Base-by-base conservation (phyloP, 352 stramenopile species). In the Globisporangium parvum region DNA sequence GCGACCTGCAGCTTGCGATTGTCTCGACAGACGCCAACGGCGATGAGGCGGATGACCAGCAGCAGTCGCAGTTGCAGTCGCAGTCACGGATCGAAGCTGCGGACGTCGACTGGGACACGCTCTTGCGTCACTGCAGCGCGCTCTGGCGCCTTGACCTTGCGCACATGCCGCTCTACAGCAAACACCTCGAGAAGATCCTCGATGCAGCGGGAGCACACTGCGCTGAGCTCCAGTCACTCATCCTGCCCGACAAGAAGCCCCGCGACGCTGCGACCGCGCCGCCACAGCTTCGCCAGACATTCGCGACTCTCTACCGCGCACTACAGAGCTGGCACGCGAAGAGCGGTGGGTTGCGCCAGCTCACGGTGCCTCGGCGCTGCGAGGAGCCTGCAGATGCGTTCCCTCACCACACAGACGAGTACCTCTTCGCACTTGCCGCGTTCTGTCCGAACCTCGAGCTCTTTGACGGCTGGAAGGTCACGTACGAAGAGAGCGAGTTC, bases 381-480 rank as follows among this genome's bases (percentile, higher is more conserved):
- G 56, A 62, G 37, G 48, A 62, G 14, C 56, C 56, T 14, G n/a
- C 40, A 8, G 18, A 35, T 18, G 14, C n/a, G 21, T 62, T 62
- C 37, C 21, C 31, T 2, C 10, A 45, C 17, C 40, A 35, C 40
- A 57, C 49, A 0, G 57, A 63, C 31, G 49, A 51, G 18, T 63
- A 47, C 21, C 17, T 63, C 17, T 45, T 14, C 14, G 50, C 49
- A 12, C 18, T 63, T 18, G 44, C 49, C 15, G 45, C 2, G 11
- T 49, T 53, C 28, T 63, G 57, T 56, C 57, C 57, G 12, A 47
- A 53, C 35, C 23, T 63, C 31, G 57, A 63, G 50, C 28, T 53
- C 24, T 53, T 63, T 1, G 57, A 63, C 35, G 57, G 57, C 21
- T 63, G 57, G 57, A 57, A 63, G 28, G 49, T 20, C 14, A 57